Conservation (phyloP, 192 early-diverging fungal genomes). For the Coemansia sp. region DNA sequence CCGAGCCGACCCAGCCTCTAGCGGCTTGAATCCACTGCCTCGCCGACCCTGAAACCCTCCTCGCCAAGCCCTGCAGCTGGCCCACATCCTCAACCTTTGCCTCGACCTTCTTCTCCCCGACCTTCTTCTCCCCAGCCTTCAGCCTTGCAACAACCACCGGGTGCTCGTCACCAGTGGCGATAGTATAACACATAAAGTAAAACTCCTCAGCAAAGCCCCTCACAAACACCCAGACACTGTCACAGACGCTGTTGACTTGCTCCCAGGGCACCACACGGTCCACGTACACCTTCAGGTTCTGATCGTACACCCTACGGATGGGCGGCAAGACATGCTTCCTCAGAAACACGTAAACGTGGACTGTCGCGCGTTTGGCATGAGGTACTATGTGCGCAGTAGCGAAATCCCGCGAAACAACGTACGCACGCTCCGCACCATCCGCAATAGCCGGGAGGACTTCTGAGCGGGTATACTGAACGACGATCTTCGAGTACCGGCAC, state of each 20-base stretch:
- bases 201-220: constrained; percentile 36
- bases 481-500: constrained; percentile 29
- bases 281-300: constrained; percentile 41
- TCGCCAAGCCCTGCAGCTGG: constrained; percentile 27
- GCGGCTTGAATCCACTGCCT: constrained; percentile 54
- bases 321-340: constrained; percentile 33
- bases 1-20: constrained; percentile 39
- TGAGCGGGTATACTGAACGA: constrained; percentile 29
- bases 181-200: constrained; percentile 53
- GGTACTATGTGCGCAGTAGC: constrained; percentile 34
- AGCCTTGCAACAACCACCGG: constrained; percentile 27
- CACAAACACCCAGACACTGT: constrained; percentile 3
- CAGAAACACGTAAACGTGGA: constrained; percentile 23
- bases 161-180: constrained; percentile 45
- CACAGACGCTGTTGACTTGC: constrained; percentile 16
- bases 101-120: constrained; percentile 2
- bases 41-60: constrained; percentile 38
- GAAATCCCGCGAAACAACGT: constrained; percentile 18
- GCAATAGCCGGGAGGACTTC: constrained; percentile 36
- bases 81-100: constrained; percentile 8
- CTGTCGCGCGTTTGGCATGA: constrained; percentile 25
- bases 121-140: not conserved
- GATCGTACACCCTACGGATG: constrained; percentile 19
- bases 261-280: constrained; percentile 55
- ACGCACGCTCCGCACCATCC: constrained; percentile 26